A percentile compares a stretch with the other conserved stretches of the same genome.
These are phyloP conservation scores for Crithidia expoeki DNA, from an alignment of 208 protist genomes.

Conservation along the genomic window DNA sequence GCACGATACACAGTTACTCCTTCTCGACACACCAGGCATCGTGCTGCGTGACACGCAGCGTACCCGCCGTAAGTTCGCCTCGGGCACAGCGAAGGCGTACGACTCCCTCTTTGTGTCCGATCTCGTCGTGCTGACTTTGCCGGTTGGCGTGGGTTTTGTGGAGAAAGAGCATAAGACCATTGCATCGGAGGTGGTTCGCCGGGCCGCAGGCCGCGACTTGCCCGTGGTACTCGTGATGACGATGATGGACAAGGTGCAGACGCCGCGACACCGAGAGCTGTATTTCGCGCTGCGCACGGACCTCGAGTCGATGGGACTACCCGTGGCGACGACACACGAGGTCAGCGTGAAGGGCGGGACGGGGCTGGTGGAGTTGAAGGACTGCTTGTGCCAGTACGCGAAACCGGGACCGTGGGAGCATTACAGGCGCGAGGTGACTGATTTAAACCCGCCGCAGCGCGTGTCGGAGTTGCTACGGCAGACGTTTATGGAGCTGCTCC, in stretches of 20 bases:
- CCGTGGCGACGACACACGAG: constrained; percentile 69
- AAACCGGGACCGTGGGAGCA: constrained; percentile 75
- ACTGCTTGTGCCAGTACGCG: constrained; percentile 81
- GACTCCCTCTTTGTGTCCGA: constrained; percentile 85
- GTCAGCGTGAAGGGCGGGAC: constrained; percentile 85
- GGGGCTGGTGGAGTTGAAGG: constrained; percentile 90
- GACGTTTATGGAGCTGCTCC: constrained; percentile 82
- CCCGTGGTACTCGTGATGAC: constrained; percentile 84
- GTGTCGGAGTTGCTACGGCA: constrained; percentile 84
- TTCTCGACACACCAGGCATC: constrained; percentile 90
- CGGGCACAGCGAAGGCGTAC: constrained; percentile 70
- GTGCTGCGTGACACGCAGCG: constrained; percentile 46
- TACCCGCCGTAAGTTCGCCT: constrained; percentile 55
- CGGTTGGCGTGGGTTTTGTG: constrained; percentile 85
- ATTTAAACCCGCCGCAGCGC: constrained; percentile 71
- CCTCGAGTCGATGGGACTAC: constrained; percentile 76
- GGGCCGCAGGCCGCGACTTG: constrained; percentile 73
- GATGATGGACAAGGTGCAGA: constrained; percentile 92
- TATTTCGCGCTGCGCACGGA: constrained; percentile 90
- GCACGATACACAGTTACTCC: constrained; percentile 86
- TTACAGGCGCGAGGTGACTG: constrained; percentile 67
- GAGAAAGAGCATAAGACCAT: constrained; percentile 81
- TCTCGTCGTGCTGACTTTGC: constrained; percentile 76
- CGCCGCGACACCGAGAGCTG: constrained; percentile 81
- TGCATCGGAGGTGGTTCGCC: constrained; percentile 68